Conservation (phyloP, 164 flowering plant species). For the Tetracentron sinense region DNA sequence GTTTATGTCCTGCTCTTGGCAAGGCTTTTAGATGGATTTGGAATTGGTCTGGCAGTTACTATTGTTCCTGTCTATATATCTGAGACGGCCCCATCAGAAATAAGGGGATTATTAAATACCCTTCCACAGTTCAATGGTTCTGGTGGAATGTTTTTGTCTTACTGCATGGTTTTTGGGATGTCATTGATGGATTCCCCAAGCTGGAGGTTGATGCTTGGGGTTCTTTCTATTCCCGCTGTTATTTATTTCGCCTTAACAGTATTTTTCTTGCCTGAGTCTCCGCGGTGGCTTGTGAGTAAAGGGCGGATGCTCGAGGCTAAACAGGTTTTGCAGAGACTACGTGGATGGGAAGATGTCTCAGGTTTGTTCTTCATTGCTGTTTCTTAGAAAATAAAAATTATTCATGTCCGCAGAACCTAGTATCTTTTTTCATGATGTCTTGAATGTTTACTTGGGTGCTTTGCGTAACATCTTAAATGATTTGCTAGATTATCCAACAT, state of each 20-base stretch:
- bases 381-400: too few relatives aligned
- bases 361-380: constrained; percentile 37
- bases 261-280: constrained; percentile 90
- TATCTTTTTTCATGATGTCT: constrained; percentile 4
- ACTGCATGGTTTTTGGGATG: constrained; percentile 90
- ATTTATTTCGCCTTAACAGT: constrained; percentile 58
- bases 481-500: neutral
- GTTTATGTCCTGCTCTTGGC: constrained; percentile 55
- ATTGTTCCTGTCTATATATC: constrained; percentile 86
- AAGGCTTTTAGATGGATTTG: constrained; percentile 80
- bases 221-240: constrained; percentile 78
- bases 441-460: too few relatives aligned
- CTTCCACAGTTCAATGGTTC: constrained; percentile 90
- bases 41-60: constrained; percentile 83
- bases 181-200: constrained; percentile 50
- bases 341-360: constrained; percentile 92
- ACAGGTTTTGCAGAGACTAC: constrained; percentile 66
- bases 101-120: too few relatives aligned
- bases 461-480: too few relatives aligned
- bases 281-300: constrained; percentile 97
- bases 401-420: too few relatives aligned
- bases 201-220: constrained; percentile 93
- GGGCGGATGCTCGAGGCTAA: constrained; percentile 89
- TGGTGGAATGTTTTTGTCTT: constrained; percentile 79
- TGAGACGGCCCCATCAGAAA: constrained; percentile 92